A percentile compares a stretch with the other conserved stretches of the same genome.
Conservation (phyloP, 23 red algal species). For the Gracilaria gracilis region DNA sequence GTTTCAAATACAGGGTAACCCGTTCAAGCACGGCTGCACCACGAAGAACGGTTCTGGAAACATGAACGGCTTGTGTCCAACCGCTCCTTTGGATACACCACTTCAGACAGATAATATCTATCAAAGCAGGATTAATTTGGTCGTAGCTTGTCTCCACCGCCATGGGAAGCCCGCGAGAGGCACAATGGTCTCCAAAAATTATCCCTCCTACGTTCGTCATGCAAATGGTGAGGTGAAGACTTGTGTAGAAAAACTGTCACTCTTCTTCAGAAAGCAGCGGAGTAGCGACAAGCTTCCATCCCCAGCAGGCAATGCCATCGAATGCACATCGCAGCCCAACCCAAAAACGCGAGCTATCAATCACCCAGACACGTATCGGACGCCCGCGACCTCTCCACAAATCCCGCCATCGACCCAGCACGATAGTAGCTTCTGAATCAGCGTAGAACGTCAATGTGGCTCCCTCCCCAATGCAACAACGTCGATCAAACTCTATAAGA, state of each 20-base stretch:
- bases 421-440: conserved; percentile 44
- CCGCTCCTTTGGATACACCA: too few relatives aligned
- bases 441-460: conserved; percentile 45
- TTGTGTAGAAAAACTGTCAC: not conserved
- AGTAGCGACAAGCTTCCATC: conserved; percentile 67
- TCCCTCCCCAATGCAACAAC: conserved; percentile 39
- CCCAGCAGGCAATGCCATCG: conserved; percentile 39
- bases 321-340: conserved; percentile 53
- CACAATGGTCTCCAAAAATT: too few relatives aligned
- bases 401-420: conserved; percentile 47
- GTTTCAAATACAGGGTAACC: not conserved
- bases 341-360: conserved; percentile 46
- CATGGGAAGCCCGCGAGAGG: too few relatives aligned
- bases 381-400: conserved; percentile 48
- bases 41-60: too few relatives aligned
- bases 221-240: not conserved
- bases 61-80: too few relatives aligned
- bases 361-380: conserved; percentile 29
- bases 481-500: conserved; percentile 64
- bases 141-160: too few relatives aligned
- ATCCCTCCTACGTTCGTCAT: too few relatives aligned
- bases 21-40: too few relatives aligned
- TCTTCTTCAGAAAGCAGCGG: conserved; percentile 44
- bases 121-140: too few relatives aligned
- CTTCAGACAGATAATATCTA: too few relatives aligned